Evolutionary conservation across 257 asterid species (phyloP).

Genomic region (Solanum piurae): DNA sequence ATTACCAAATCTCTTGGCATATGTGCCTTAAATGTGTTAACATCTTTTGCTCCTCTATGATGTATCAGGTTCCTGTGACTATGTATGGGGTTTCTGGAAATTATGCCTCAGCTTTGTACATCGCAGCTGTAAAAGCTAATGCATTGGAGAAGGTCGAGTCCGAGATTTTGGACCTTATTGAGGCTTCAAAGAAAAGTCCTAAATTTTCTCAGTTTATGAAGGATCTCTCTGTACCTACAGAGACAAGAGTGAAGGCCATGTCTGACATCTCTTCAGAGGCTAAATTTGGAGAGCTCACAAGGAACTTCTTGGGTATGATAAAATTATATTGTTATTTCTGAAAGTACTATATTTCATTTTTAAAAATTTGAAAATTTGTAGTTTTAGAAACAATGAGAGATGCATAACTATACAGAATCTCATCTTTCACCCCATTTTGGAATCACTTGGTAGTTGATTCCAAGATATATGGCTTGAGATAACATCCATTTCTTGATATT

Average conservation of each 20-base stretch:
- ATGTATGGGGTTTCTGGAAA: conserved; percentile 85
- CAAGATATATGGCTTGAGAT: neutral
- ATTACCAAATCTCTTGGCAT: neutral
- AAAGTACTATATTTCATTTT: neutral
- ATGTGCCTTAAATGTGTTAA: neutral
- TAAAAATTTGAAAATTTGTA: neutral
- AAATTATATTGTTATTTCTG: neutral
- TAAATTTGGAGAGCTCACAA: conserved; percentile 50
- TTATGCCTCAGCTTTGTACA: conserved; percentile 86
- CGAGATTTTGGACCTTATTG: conserved; percentile 57
- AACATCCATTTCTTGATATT: neutral
- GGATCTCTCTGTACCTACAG: conserved; percentile 58
- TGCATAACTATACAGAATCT: neutral
- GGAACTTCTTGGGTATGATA: conserved; percentile 59
- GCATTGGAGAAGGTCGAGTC: conserved; percentile 75
- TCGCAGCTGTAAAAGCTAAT: conserved; percentile 72
- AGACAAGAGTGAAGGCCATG: conserved; percentile 58
- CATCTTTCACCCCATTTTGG: neutral
- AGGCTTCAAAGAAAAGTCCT: conserved; percentile 74
- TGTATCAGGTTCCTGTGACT: conserved; percentile 61
- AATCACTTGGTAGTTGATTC: neutral
- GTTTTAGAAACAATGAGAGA: neutral
- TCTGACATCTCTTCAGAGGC: conserved; percentile 50
- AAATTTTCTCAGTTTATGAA: conserved; percentile 67
- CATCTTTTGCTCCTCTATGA: neutral